phyloP scores from a whole-genome alignment of 805 yeast species.

The Candida verbasci region DNA sequence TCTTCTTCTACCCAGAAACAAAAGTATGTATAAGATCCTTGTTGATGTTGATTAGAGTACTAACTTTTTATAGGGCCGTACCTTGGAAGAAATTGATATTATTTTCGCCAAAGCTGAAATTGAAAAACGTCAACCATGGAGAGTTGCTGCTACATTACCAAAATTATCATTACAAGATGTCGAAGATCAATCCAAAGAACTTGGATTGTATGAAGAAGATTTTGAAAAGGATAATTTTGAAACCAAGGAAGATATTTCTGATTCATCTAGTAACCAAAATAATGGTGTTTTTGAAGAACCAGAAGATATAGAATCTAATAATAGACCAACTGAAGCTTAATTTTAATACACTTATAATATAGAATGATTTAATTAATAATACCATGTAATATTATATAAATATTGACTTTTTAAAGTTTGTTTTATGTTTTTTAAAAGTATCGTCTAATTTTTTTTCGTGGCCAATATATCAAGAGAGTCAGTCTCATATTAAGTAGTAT shows the following conservation, averaged over 20 bases:
- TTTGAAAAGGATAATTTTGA: slow-evolving; percentile 36
- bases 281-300: slow-evolving; percentile 6
- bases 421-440: too few species aligned
- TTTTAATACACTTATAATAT: background rate
- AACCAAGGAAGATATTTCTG: slow-evolving; percentile 20
- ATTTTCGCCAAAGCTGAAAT: slow-evolving; percentile 58
- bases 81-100: slow-evolving; percentile 48
- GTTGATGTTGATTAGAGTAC: too few species aligned
- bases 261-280: slow-evolving; percentile 1
- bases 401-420: too few species aligned
- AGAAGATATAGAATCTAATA: background rate
- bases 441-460: too few species aligned
- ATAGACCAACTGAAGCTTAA: slow-evolving; percentile 2
- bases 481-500: too few species aligned
- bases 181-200: slow-evolving; percentile 53
- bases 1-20: slow-evolving; percentile 44
- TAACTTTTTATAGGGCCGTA: slow-evolving; percentile 43
- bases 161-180: slow-evolving; percentile 52
- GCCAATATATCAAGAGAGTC: too few species aligned
- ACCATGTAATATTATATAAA: background rate
- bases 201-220: slow-evolving; percentile 51
- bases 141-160: slow-evolving; percentile 62
- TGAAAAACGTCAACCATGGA: slow-evolving; percentile 56
- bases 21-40: too few species aligned
- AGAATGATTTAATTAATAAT: background rate